phyloP scores from a whole-genome alignment of 345 rosid genomes.

The Chamaenerion angustifolium region DNA sequence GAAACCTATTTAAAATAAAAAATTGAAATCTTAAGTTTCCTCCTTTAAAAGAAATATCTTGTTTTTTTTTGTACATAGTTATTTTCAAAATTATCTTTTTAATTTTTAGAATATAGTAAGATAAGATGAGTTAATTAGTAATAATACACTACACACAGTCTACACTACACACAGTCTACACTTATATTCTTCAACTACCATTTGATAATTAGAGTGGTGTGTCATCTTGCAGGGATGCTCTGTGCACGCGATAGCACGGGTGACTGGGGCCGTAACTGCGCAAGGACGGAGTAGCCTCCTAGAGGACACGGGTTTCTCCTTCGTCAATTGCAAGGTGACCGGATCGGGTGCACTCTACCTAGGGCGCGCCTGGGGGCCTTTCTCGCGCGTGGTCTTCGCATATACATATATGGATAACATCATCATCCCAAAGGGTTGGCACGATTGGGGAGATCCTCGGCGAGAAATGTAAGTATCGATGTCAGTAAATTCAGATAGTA shows the following conservation, averaged over 20 bases:
- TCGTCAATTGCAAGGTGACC: slow-evolving; percentile 84
- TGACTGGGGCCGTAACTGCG: slow-evolving; percentile 64
- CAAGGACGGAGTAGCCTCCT: slow-evolving; percentile 61
- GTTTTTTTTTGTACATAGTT: no score
- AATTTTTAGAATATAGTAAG: no score
- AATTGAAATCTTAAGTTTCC: no score
- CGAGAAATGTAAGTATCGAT: slow-evolving; percentile 55
- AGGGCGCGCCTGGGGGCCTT: slow-evolving; percentile 98
- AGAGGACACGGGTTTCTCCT: slow-evolving; percentile 98
- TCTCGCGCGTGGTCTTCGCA: slow-evolving; percentile 92
- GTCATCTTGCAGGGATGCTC: slow-evolving; percentile 82
- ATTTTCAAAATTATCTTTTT: no score
- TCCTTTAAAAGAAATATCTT: no score
- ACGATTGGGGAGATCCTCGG: slow-evolving; percentile 91
- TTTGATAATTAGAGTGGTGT: no score
- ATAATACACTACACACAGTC: no score
- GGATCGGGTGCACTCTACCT: slow-evolving; percentile 89
- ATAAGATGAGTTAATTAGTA: no score
- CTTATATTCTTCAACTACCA: no score
- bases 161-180: no score
- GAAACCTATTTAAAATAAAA: no score
- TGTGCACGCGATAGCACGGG: slow-evolving; percentile 70
- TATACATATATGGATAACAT: slow-evolving; percentile 92
- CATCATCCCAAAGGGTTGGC: slow-evolving; percentile 91
- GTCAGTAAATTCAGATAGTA: no score